phyloP scores from a whole-genome alignment of 2,329 filamentous ascomycete genomes.

The Magnaporthiopsis incrustans region DNA sequence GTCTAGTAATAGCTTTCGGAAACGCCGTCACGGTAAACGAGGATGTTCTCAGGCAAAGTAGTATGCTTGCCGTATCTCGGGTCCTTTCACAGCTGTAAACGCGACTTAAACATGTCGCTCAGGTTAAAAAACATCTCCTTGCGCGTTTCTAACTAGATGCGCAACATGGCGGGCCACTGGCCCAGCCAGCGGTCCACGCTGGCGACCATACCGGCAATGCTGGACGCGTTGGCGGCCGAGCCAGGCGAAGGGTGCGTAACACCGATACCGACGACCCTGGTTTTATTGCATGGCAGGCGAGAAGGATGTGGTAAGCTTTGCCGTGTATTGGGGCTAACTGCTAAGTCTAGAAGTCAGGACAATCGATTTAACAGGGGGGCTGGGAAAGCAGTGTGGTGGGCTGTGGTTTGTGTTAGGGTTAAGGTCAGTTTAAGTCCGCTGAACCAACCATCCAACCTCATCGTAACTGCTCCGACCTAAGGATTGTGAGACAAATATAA shows the following conservation, averaged over 20 bases:
- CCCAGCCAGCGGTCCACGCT: slow-evolving; percentile 61
- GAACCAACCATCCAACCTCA: no score
- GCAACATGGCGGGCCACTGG: slow-evolving; percentile 62
- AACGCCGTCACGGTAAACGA: slow-evolving; percentile 85
- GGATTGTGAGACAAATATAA: no score
- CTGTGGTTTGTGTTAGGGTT: no score
- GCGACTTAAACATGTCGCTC: neutral
- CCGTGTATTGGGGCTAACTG: no score
- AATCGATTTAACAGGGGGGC: no score
- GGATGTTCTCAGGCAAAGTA: slow-evolving; percentile 59
- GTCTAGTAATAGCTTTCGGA: slow-evolving; percentile 74
- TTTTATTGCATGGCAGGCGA: no score
- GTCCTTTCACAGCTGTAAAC: slow-evolving; percentile 46
- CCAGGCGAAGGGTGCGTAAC: slow-evolving; percentile 67
- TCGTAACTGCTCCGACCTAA: no score
- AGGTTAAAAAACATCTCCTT: neutral
- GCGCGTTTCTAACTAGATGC: neutral
- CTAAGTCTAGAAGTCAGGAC: no score
- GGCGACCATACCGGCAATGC: slow-evolving; percentile 73
- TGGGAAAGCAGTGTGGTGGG: no score
- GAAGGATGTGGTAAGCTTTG: no score
- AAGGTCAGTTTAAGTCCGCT: no score
- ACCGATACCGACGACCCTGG: slow-evolving; percentile 83
- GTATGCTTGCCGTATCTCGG: slow-evolving; percentile 46
- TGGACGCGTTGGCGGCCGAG: slow-evolving; percentile 24